phyloP scores from a whole-genome alignment of 2,329 filamentous ascomycete genomes.

The Verticillium klebahnii region DNA sequence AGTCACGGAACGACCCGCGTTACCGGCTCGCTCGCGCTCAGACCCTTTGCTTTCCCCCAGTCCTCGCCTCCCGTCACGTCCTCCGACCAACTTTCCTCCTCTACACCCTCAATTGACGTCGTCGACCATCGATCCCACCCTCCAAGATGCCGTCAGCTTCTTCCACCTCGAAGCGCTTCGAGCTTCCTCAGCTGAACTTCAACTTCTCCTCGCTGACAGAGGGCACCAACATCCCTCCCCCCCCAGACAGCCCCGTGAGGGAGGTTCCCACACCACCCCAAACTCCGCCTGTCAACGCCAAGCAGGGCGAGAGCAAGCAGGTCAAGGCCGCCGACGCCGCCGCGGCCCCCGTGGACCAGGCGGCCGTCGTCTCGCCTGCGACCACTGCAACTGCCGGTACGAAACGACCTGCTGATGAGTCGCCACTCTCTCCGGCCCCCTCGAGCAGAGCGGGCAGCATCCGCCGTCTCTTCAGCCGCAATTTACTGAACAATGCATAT shows the following conservation, averaged over 20 bases:
- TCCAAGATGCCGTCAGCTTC: constrained; percentile 6
- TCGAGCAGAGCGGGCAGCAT: constrained; percentile 52
- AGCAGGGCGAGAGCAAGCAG: constrained; percentile 18
- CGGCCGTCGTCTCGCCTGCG: constrained; percentile 2
- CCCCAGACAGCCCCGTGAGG: constrained; percentile 48
- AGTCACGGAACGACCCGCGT: background rate
- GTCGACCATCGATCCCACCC: background rate
- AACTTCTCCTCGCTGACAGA: constrained; percentile 56
- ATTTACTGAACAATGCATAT: constrained; percentile 49
- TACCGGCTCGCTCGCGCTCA: background rate
- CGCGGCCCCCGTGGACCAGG: background rate
- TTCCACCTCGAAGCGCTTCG: constrained; percentile 35
- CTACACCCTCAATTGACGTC: background rate
- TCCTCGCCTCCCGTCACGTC: background rate
- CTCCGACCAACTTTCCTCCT: background rate
- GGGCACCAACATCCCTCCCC: constrained; percentile 56
- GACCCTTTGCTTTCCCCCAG: background rate
- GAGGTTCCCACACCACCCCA: constrained; percentile 42
- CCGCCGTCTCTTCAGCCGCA: constrained; percentile 52
- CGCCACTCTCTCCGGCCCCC: constrained; percentile 42
- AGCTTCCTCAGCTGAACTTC: constrained; percentile 54
- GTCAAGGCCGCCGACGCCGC: constrained; percentile 8
- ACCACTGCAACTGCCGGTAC: constrained; percentile 31
- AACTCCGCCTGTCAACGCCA: constrained; percentile 19
- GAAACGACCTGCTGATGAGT: constrained; percentile 46